Evolutionary conservation across 148 eudicot species (phyloP), one percentile per base, ranked within the genome.

Genomic region (Hydrangea macrophylla): DNA sequence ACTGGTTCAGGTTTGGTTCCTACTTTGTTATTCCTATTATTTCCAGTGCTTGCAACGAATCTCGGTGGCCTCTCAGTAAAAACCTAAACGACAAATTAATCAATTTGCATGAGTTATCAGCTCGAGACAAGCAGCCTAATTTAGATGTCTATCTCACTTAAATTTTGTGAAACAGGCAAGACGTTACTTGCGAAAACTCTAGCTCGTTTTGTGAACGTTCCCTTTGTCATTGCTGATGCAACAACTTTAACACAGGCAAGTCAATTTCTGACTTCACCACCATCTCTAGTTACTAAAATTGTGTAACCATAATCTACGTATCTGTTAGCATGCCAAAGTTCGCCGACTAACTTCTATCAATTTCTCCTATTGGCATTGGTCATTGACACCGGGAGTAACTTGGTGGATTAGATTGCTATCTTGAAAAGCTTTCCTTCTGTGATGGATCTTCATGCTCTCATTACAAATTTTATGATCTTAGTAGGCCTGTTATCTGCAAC

Each of bases 201-300:
- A 50, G 98, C 98, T 73, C 96, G 96, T 54, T 83, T 86, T 71
- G 98, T 92, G 40, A 88, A 90, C 75, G 96, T 92, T 37, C 98
- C 96, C 23, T 88, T 90, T 75, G 88, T 92, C 23, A 92, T 92
- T 78, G 96, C 92, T 10, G 98, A 92, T 88, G 96, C 98, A 57
- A 92, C 98, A 62, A 77, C 89, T 54, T 83, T 92, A 65, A 92
- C 98, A 20, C 96, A 92, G 94, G 98, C 74, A 80, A 76, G 84
- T 75, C 53, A 45, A 31, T 53, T 57, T 25, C 7, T 45, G 31
- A 55, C 22, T 53, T 67, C 17, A 20, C 15, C 26, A 37, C 45
- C 24, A 13, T n/a, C 33, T 53, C 31, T 48, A 1, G n/a, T 55
- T 69, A 9, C 32, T 1, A 12, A 57, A 70, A 64, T 12, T 53